Conservation (phyloP, 257 asterid species). For the Nicotiana tabacum region DNA sequence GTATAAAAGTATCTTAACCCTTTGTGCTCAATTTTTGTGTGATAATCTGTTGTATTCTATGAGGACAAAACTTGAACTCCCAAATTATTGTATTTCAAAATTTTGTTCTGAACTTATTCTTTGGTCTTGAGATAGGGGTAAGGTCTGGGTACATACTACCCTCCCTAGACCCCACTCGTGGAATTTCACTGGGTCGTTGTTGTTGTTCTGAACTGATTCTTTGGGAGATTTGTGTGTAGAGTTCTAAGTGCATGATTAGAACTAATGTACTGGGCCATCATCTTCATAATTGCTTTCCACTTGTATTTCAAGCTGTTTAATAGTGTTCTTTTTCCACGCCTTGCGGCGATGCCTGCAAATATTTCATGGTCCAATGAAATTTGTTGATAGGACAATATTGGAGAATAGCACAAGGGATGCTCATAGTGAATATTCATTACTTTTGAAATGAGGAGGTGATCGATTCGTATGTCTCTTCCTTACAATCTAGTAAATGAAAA, state of each 20-base stretch:
- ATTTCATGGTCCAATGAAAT: too few relatives aligned
- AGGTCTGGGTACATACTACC: too few relatives aligned
- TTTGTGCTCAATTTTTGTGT: neutral
- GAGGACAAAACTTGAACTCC: neutral
- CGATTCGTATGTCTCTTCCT: too few relatives aligned
- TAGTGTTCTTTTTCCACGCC: too few relatives aligned
- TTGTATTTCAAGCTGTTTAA: too few relatives aligned
- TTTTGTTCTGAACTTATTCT: neutral
- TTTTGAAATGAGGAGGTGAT: neutral
- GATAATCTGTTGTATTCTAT: neutral
- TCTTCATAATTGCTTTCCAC: too few relatives aligned
- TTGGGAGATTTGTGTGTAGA: neutral
- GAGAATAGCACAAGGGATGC: conserved; percentile 47
- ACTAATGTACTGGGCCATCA: neutral
- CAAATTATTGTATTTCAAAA: neutral
- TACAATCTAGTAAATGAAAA: too few relatives aligned
- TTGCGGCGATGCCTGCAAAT: too few relatives aligned
- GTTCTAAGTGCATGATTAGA: neutral
- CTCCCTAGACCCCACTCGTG: too few relatives aligned
- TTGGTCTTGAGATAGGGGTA: too few relatives aligned
- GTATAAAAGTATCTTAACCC: neutral
- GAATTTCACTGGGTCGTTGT: too few relatives aligned
- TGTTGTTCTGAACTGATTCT: neutral
- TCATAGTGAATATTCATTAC: conserved; percentile 29
- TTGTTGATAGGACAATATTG: conserved; percentile 31